Evolutionary conservation across 2,329 filamentous ascomycete genomes (phyloP).

Genomic region (Colletotrichum filicis): DNA sequence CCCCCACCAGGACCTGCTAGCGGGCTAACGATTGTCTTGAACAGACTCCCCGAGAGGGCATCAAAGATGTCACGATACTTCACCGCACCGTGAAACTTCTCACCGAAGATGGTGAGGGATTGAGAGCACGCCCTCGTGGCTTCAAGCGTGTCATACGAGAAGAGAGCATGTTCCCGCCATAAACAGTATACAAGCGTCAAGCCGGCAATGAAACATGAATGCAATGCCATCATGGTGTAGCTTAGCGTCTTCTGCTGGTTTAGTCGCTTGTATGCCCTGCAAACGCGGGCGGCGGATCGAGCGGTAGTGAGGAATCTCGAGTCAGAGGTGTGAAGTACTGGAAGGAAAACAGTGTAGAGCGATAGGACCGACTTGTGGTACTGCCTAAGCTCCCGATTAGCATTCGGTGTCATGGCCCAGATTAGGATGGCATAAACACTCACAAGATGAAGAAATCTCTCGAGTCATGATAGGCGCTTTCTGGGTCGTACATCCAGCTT

Average conservation of each 20-base stretch:
- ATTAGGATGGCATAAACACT: background rate
- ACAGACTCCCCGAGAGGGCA: constrained; percentile 38
- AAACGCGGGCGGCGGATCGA: constrained; percentile 39
- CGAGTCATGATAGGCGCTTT: constrained; percentile 40
- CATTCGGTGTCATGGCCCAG: too few relatives aligned
- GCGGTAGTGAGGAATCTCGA: constrained; percentile 37
- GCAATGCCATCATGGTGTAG: constrained; percentile 44
- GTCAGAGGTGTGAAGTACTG: constrained; percentile 37
- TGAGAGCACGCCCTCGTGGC: constrained; percentile 42
- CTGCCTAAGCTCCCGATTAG: constrained; percentile 17
- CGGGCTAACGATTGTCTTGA: constrained; percentile 38
- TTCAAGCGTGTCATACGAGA: constrained; percentile 40
- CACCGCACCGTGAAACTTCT: constrained; percentile 42
- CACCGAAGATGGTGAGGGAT: constrained; percentile 43
- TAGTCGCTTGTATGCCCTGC: constrained; percentile 43
- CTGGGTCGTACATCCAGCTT: constrained; percentile 43
- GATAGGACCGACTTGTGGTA: constrained; percentile 41
- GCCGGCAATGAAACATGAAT: constrained; percentile 44
- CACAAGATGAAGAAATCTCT: constrained; percentile 41
- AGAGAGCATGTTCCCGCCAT: constrained; percentile 39
- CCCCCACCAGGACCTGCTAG: background rate
- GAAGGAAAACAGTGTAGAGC: constrained; percentile 40
- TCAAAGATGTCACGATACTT: constrained; percentile 45
- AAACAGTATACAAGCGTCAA: constrained; percentile 43
- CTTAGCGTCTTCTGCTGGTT: constrained; percentile 43